A percentile compares a stretch with the other conserved stretches of the same genome.
phyloP scores from a whole-genome alignment of 2,329 filamentous ascomycete genomes.

The Aspergillus sp. region DNA sequence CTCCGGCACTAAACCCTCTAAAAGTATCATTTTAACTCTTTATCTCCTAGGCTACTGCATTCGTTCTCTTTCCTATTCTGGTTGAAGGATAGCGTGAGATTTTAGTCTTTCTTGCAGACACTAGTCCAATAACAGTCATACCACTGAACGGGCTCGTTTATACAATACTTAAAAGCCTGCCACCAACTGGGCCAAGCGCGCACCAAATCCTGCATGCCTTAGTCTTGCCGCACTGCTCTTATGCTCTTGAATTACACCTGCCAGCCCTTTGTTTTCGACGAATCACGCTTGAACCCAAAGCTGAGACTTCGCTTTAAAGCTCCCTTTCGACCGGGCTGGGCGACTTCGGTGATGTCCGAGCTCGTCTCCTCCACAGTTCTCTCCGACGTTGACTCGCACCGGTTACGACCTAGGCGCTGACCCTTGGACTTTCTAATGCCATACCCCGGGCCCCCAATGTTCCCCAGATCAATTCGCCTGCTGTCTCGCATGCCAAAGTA shows the following conservation, averaged over 20 bases:
- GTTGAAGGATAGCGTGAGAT: not conserved
- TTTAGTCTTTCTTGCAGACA: not conserved
- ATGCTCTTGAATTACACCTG: constrained; percentile 15
- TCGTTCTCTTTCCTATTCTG: not conserved
- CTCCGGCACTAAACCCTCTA: too few species aligned
- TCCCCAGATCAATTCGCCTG: constrained; percentile 40
- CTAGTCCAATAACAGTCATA: not conserved
- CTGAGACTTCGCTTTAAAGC: constrained; percentile 31
- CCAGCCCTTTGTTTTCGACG: constrained; percentile 43
- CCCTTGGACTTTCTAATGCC: constrained; percentile 38
- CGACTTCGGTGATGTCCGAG: constrained; percentile 20
- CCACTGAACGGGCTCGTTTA: not conserved
- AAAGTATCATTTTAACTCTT: too few species aligned
- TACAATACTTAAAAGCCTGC: not conserved
- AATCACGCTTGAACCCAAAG: constrained; percentile 41
- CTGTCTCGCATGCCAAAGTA: constrained; percentile 46
- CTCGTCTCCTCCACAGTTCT: constrained; percentile 28
- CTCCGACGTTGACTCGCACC: constrained; percentile 27
- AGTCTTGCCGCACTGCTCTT: not conserved
- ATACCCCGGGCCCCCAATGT: constrained; percentile 43
- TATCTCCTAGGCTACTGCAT: too few species aligned
- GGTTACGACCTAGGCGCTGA: constrained; percentile 36
- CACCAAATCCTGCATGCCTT: not conserved
- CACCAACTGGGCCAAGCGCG: not conserved
- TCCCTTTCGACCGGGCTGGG: constrained; percentile 31